Evolutionary conservation across 345 rosid species (phyloP).

Genomic region (Barbarea vulgaris): DNA sequence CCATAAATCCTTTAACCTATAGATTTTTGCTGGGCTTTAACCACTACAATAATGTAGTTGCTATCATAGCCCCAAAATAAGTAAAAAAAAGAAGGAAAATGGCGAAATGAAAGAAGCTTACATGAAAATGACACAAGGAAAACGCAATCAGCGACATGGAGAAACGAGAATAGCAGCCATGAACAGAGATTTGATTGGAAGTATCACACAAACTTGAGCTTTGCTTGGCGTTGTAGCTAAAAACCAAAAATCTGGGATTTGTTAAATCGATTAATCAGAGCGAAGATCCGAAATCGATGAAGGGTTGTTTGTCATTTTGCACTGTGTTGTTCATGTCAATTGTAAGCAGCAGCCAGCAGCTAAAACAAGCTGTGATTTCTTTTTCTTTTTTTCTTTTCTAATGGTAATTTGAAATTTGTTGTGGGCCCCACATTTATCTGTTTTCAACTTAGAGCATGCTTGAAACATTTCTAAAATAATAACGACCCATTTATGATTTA

Average conservation of each 20-base stretch:
- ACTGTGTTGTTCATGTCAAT: slow-evolving; percentile 35
- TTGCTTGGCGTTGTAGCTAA: background rate
- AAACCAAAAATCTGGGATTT: slow-evolving; percentile 1
- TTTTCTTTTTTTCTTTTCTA: background rate
- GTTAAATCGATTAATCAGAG: slow-evolving; percentile 1
- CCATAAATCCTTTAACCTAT: background rate
- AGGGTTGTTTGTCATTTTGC: slow-evolving; percentile 29
- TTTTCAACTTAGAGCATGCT: slow-evolving; percentile 5
- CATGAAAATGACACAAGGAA: background rate
- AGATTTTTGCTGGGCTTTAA: background rate
- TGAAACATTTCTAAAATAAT: slow-evolving; percentile 9
- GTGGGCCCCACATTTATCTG: slow-evolving; percentile 22
- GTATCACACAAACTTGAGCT: background rate
- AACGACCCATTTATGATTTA: too few species aligned
- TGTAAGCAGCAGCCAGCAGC: slow-evolving; percentile 6
- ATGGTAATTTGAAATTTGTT: slow-evolving; percentile 16
- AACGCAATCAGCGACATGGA: background rate
- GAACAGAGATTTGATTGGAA: background rate
- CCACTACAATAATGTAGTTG: background rate
- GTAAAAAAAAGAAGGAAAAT: background rate
- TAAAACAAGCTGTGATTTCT: slow-evolving; percentile 13
- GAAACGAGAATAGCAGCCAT: slow-evolving; percentile 17
- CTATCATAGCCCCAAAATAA: background rate
- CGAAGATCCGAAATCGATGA: slow-evolving; percentile 31
- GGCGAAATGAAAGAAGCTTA: background rate